Evolutionary conservation across 2,329 filamentous ascomycete genomes (phyloP), one percentile per base, ranked within the genome.

Genomic region (Beauveria scarabaeidicola): DNA sequence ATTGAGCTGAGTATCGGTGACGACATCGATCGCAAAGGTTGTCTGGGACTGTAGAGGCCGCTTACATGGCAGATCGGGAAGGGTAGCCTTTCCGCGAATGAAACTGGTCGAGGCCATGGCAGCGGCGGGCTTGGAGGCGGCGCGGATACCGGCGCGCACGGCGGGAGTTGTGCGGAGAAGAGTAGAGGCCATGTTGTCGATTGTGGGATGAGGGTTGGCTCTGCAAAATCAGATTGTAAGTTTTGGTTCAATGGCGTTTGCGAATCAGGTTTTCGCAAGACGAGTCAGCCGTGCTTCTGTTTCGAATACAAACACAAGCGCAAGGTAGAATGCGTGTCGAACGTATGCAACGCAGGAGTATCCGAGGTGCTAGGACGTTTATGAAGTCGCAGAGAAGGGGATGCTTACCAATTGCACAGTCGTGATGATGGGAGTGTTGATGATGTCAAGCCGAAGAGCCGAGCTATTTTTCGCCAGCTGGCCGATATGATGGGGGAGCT

Each of bases 61-160:
- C 78, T 68, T 69, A 82, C 80, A 83, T 27, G 76, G 66, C n/a
- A 97, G 86, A 70, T 97, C 92, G 64, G 94, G 94, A 46, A 99
- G 88, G 46, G 92, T 96, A 56, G 90, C 93, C 81, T 97, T 97
- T 77, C 85, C 86, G 69, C 91, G 87, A 67, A 87, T 82, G 70
- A 95, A 95, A 72, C 83, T 88, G 67, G 87, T 87, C 74, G 85
- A 84, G 65, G 87, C 85, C 70, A 89, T 78, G 69, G 86, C 83
- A 67, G 84, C 81, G 60, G 80, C 75, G 64, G 82, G 80, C 72
- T 82, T 84, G 61, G 84, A 78, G 68, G 81, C 78, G 65, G 87
- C 82, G 69, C 89, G 84, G 63, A 93, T 80, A 68, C 87, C 87
- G 65, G 87, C 82, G 74, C 90, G 89, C 64, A 80, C 75, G 67